Percentiles rank a stretch among this genome's conserved stretches.
phyloP scores from a whole-genome alignment of 1,139 yeast genomes.

The Casaregolazyma lundiana region DNA sequence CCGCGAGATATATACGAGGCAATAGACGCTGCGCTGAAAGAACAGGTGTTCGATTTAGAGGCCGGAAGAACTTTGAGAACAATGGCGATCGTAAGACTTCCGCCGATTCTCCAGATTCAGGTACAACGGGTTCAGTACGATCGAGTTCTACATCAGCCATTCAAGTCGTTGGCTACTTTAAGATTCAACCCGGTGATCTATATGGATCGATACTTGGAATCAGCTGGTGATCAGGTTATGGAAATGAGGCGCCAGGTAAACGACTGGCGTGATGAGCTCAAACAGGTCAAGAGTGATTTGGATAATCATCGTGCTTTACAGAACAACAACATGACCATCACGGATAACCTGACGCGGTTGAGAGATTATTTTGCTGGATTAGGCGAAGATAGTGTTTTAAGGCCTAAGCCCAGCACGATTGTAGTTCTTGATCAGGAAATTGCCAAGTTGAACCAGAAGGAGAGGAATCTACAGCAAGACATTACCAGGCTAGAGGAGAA shows the following conservation, averaged over 20 bases:
- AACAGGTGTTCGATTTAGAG: constrained; percentile 63
- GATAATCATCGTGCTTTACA: constrained; percentile 43
- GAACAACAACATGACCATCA: constrained; percentile 24
- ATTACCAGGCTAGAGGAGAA: constrained; percentile 42
- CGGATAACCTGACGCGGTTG: constrained; percentile 43
- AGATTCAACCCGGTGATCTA: constrained; percentile 74
- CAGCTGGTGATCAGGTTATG: constrained; percentile 55
- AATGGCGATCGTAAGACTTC: constrained; percentile 64
- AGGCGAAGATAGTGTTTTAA: constrained; percentile 14
- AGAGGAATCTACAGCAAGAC: constrained; percentile 24
- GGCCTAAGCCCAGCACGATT: constrained; percentile 9
- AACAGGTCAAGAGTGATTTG: constrained; percentile 42
- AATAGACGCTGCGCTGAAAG: constrained; percentile 77
- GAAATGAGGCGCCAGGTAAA: constrained; percentile 55
- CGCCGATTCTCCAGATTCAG: constrained; percentile 82
- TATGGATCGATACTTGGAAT: constrained; percentile 82
- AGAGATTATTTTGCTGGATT: constrained; percentile 46
- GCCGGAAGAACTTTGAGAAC: constrained; percentile 65
- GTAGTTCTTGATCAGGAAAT: constrained; percentile 15
- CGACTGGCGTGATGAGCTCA: constrained; percentile 58
- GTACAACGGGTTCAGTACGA: constrained; percentile 92
- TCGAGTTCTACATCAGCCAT: constrained; percentile 63
- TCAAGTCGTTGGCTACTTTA: constrained; percentile 76
- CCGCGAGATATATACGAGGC: constrained; percentile 90
- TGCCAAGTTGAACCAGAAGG: constrained; percentile 15